Conservation (phyloP, 1,139 yeast genomes). For the Geotrichum restrictum region DNA sequence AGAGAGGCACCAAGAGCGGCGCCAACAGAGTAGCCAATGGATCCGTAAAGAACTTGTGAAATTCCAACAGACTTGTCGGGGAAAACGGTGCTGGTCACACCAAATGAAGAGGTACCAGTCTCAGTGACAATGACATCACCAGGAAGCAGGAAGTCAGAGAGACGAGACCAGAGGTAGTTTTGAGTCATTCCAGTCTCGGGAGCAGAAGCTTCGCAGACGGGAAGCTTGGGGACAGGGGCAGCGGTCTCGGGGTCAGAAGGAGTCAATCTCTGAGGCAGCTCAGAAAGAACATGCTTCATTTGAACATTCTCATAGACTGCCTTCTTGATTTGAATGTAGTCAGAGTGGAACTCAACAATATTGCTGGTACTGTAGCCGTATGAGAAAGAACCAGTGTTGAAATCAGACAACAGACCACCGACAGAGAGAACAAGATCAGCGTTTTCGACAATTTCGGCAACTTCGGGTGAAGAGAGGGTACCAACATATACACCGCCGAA, state of each 20-base stretch:
- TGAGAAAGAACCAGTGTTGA: slow-evolving; percentile 86
- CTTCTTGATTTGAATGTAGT: slow-evolving; percentile 68
- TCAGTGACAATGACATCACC: slow-evolving; percentile 81
- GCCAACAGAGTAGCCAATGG: slow-evolving; percentile 85
- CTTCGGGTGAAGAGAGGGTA: slow-evolving; percentile 68
- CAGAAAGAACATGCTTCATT: slow-evolving; percentile 65
- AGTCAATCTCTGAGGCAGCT: slow-evolving; percentile 37
- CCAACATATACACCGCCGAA: slow-evolving; percentile 89
- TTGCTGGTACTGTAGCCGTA: slow-evolving; percentile 75
- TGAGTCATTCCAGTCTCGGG: slow-evolving; percentile 51
- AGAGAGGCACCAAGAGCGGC: slow-evolving; percentile 80
- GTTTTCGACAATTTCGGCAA: slow-evolving; percentile 67
- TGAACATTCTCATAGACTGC: slow-evolving; percentile 75
- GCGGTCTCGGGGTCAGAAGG: slow-evolving; percentile 21
- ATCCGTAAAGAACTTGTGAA: slow-evolving; percentile 87
- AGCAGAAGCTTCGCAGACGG: slow-evolving; percentile 23
- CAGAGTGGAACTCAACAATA: slow-evolving; percentile 86
- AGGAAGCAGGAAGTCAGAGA: slow-evolving; percentile 67
- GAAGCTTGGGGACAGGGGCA: slow-evolving; percentile 27
- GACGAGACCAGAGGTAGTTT: slow-evolving; percentile 77
- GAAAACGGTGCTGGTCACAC: slow-evolving; percentile 74
- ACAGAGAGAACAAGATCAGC: slow-evolving; percentile 76
- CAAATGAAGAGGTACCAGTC: slow-evolving; percentile 88
- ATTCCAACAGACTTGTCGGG: slow-evolving; percentile 71
- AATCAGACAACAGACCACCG: slow-evolving; percentile 81